These are phyloP conservation scores for Kodamaea derodonti DNA, from an alignment of 1,139 yeast genomes.

Conservation along the genomic window DNA sequence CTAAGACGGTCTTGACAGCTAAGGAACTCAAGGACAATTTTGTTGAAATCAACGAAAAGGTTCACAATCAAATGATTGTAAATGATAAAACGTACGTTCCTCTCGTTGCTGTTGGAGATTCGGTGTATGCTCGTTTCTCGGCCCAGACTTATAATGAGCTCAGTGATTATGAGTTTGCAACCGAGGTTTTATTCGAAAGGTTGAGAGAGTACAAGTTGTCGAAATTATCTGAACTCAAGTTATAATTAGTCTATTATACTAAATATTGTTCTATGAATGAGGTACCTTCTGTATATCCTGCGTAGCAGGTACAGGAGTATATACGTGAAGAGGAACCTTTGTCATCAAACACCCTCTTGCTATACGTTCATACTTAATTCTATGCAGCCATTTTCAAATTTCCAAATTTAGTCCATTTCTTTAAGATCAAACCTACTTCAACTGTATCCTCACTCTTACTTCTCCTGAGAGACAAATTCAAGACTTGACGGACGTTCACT, in stretches of 20 bases:
- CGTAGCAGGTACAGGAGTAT: too few relatives aligned
- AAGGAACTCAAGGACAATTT: constrained; percentile 10
- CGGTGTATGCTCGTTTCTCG: constrained; percentile 49
- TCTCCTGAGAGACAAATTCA: not conserved
- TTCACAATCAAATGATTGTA: constrained; percentile 4
- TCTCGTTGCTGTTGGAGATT: constrained; percentile 36
- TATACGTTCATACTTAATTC: too few relatives aligned
- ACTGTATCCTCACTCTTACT: not conserved
- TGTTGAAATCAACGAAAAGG: constrained; percentile 3
- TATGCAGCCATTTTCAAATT: too few relatives aligned
- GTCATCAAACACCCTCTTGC: too few relatives aligned
- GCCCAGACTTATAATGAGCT: constrained; percentile 59
- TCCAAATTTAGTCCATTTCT: not conserved
- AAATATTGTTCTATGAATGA: too few relatives aligned
- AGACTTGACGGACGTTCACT: not conserved
- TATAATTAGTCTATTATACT: not conserved
- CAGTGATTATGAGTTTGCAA: constrained; percentile 48
- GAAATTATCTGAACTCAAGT: not conserved
- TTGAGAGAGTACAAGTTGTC: constrained; percentile 9
- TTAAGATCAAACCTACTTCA: not conserved
- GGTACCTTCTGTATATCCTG: too few relatives aligned
- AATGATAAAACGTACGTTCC: constrained; percentile 44
- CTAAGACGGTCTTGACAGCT: constrained; percentile 18
- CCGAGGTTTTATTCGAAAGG: constrained; percentile 22
- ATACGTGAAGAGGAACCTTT: too few relatives aligned